These are phyloP conservation scores for Sclerotinia trifoliorum DNA, from an alignment of 2,329 filamentous ascomycete genomes.

Conservation along the genomic window DNA sequence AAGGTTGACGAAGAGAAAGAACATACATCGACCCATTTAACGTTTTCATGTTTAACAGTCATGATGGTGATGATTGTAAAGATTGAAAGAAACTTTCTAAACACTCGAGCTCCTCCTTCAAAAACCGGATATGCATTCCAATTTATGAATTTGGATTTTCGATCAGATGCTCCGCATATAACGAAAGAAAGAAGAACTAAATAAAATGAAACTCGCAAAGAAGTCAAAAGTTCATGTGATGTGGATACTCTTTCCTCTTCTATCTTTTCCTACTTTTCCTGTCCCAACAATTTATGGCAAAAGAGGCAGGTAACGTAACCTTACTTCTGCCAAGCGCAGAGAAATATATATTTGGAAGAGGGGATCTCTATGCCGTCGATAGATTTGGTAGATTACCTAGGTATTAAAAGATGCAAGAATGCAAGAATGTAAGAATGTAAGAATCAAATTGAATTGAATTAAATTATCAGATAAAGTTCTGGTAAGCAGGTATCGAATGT, in stretches of 20 bases:
- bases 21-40: constrained; percentile 62
- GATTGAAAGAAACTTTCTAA: neutral
- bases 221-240: neutral
- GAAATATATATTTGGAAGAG: neutral
- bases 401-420: too few relatives aligned
- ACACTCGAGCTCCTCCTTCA: neutral
- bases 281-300: neutral
- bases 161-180: neutral
- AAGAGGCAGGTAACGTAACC: neutral
- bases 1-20: neutral
- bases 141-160: neutral
- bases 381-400: too few relatives aligned
- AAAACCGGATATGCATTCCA: neutral
- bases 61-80: constrained; percentile 29
- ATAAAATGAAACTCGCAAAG: neutral
- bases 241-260: neutral
- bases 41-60: constrained; percentile 44
- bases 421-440: too few relatives aligned
- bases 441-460: too few relatives aligned
- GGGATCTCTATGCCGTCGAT: too few relatives aligned
- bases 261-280: neutral
- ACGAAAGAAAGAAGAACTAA: neutral
- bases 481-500: too few relatives aligned
- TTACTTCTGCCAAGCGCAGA: neutral
- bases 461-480: too few relatives aligned